These are phyloP conservation scores for Fusarium sp. DNA, from an alignment of 2,329 filamentous ascomycete species.

Conservation along the genomic window DNA sequence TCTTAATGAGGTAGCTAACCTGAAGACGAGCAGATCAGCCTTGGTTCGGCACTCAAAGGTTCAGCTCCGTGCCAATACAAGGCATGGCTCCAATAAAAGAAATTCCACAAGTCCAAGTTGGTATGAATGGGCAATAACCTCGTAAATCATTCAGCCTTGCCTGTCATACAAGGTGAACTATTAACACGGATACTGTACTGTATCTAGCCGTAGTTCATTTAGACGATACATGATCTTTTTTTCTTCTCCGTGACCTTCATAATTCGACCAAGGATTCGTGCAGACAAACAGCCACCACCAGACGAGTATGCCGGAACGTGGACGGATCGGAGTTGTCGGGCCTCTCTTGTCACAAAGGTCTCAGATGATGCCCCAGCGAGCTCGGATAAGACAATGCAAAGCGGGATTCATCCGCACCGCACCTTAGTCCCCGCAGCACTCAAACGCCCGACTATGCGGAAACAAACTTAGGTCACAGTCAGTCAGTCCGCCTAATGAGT, in stretches of 20 bases:
- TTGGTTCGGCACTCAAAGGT: constrained; percentile 6
- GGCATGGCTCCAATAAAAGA: constrained; percentile 24
- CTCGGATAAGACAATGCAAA: constrained; percentile 3
- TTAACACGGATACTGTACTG: not conserved
- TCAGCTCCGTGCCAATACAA: constrained; percentile 25
- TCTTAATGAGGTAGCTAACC: not conserved
- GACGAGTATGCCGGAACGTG: not conserved
- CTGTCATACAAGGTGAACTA: constrained; percentile 12
- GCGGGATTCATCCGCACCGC: constrained; percentile 20
- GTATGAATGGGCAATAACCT: constrained; percentile 23
- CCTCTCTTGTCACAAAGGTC: not conserved
- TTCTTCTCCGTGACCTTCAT: not conserved
- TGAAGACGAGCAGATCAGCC: constrained; percentile 10
- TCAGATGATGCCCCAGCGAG: not conserved
- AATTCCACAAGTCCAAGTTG: constrained; percentile 35
- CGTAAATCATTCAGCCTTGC: constrained; percentile 36
- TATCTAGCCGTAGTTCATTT: constrained; percentile 1
- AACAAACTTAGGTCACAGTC: constrained; percentile 18
- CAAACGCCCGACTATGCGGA: constrained; percentile 29
- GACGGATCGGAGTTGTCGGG: constrained; percentile 13
- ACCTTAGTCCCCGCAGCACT: constrained; percentile 27
- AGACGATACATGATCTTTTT: not conserved
- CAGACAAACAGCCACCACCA: constrained; percentile 1
- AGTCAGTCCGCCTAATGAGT: constrained; percentile 26
- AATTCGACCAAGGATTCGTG: not conserved